Base-by-base conservation (phyloP, 192 early-diverging fungal genomes). In the Backusella sp. region DNA sequence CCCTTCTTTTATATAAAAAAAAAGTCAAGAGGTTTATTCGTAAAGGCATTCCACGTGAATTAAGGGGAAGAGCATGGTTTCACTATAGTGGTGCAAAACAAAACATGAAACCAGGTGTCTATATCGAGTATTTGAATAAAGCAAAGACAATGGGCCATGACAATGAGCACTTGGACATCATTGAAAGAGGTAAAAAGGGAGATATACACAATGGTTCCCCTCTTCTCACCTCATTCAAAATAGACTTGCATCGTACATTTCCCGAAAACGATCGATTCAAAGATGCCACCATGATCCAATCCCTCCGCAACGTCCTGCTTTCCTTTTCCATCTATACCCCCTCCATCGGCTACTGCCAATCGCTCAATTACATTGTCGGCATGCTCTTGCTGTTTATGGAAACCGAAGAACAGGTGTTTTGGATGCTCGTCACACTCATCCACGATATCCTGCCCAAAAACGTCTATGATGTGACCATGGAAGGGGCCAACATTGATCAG, bases 331-430 rank as follows among this genome's bases (percentile, higher is more conserved):
- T 89, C 19, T 93, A 92, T 78, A 89, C 87, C 28, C 89, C 92
- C 52, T 71, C 86, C 23, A 93, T 96, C 41, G 94, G 94, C 14
- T 96, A 96, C 81, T 94, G 93, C 80, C 94, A 96, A 76, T 90
- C 90, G 1, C 88, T 96, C 74, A 96, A 94, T 77, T 94, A 92
- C 41, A 87, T 96, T 71, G 93, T 85, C 28, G 94, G 89, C n/a
- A 80, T 94, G 36, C 79, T 96, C 2, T 79, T 96, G 12, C 82
- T 96, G 0, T 90, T 93, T 68, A 84, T 87, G 79, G 86, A 89
- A 41, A 91, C 93, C 49, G 80, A 81, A 74, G 90, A 92, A 46
- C 82, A 88, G 15, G 90, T 91, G 21, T 96, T 94, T 75, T 96
- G 93, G 93, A 90, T 86, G 37, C 83, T 96, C 17, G 87, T 92